Evolutionary conservation across 371 early-diverging fungal species (phyloP).

Genomic region (Neoconidiobolus thromboides): DNA sequence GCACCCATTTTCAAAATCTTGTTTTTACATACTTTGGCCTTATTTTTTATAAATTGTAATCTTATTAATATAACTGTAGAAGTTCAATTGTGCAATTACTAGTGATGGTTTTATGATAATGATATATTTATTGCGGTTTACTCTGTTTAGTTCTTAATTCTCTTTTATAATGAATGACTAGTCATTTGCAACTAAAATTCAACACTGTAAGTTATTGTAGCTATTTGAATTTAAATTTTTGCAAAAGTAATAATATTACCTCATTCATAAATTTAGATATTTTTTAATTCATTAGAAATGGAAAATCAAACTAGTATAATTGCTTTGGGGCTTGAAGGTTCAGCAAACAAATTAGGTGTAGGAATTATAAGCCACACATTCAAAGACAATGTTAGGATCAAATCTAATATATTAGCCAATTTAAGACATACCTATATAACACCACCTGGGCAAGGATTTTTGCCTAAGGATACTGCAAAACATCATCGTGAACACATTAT

Average conservation of each 20-base stretch:
- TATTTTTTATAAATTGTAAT: neutral
- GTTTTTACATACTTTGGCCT: neutral
- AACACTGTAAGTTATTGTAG: neutral
- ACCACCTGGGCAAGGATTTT: constrained; percentile 94
- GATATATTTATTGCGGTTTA: neutral
- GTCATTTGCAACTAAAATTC: neutral
- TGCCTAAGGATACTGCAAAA: constrained; percentile 89
- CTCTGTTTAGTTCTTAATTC: neutral
- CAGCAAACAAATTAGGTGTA: constrained; percentile 98
- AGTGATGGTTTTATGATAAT: neutral
- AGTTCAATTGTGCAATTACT: too few species aligned
- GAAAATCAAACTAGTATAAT: neutral
- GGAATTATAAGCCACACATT: constrained; percentile 75
- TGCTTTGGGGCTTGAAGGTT: constrained; percentile 81
- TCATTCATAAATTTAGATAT: neutral
- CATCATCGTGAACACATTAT: constrained; percentile 87
- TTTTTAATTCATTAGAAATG: neutral
- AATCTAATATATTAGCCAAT: constrained; percentile 69
- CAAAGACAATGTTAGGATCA: neutral
- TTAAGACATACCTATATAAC: constrained; percentile 90
- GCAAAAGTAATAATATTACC: neutral
- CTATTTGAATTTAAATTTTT: neutral
- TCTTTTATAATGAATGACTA: neutral
- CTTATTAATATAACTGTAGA: neutral
- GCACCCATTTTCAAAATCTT: neutral